A percentile compares a stretch with the other conserved stretches of the same genome.
Evolutionary conservation across 768 basidiomycete genomes (phyloP).

Genomic region (Hortiboletus campestris): DNA sequence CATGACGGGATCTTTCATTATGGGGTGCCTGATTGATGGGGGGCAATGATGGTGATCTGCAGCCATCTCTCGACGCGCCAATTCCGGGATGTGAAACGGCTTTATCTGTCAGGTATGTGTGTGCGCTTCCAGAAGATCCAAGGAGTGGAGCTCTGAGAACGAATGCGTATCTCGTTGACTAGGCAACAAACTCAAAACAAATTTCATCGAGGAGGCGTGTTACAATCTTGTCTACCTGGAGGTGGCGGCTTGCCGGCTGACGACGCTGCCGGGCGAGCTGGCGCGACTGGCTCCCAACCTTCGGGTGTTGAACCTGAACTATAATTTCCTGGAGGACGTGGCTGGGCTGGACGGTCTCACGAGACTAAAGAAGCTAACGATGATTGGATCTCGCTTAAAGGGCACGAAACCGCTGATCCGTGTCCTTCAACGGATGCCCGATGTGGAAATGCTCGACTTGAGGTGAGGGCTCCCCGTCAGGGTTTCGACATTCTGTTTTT

Average conservation of each 20-base stretch:
- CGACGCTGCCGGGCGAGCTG: slow-evolving; percentile 66
- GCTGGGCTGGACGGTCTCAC: slow-evolving; percentile 65
- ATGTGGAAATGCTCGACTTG: slow-evolving; percentile 89
- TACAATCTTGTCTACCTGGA: slow-evolving; percentile 93
- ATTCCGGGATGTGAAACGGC: slow-evolving; percentile 86
- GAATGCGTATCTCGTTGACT: slow-evolving; percentile 29
- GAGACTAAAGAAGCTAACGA: slow-evolving; percentile 77
- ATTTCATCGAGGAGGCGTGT: slow-evolving; percentile 70
- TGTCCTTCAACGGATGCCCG: slow-evolving; percentile 65
- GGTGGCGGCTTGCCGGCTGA: slow-evolving; percentile 82
- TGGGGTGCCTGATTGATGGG: slow-evolving; percentile 36
- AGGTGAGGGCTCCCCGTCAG: slow-evolving; percentile 50
- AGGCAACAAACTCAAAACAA: slow-evolving; percentile 69
- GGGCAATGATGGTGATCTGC: slow-evolving; percentile 33
- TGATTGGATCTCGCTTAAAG: slow-evolving; percentile 82
- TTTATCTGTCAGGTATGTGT: slow-evolving; percentile 91
- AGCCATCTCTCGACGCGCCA: slow-evolving; percentile 54
- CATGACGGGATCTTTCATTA: slow-evolving; percentile 39
- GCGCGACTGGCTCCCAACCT: slow-evolving; percentile 74
- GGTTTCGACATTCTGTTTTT: slow-evolving; percentile 1
- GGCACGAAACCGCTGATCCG: slow-evolving; percentile 72
- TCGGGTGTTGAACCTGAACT: slow-evolving; percentile 91
- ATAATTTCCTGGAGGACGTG: slow-evolving; percentile 88
- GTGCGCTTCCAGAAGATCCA: slow-evolving; percentile 12
- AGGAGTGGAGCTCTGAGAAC: slow-evolving; percentile 15